These are phyloP conservation scores for Clavulina sp. DNA, from an alignment of 768 basidiomycete species.

Conservation along the genomic window DNA sequence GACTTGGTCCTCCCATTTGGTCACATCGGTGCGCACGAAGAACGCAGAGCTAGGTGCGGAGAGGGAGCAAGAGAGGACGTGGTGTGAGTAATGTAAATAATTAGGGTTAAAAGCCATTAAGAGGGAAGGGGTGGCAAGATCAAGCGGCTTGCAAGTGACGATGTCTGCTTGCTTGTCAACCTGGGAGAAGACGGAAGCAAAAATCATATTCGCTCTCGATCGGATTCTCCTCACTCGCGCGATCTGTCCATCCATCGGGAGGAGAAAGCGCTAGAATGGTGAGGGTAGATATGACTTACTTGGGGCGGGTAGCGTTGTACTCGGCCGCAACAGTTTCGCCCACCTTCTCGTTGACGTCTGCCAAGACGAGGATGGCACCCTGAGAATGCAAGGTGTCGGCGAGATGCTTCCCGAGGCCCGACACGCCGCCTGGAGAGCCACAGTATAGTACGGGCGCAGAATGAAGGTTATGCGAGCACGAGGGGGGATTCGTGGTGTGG, in stretches of 20 bases:
- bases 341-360: not conserved
- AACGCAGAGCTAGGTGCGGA: slow-evolving; percentile 16
- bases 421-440: not conserved
- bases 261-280: no score
- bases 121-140: no score
- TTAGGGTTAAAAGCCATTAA: no score
- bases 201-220: no score
- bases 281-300: no score
- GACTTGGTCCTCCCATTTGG: slow-evolving; percentile 35
- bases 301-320: not conserved
- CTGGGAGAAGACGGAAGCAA: no score
- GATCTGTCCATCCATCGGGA: no score
- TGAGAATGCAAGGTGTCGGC: not conserved
- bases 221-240: no score
- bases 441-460: not conserved
- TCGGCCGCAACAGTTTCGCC: not conserved
- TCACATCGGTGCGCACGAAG: slow-evolving; percentile 32
- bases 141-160: no score
- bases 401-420: not conserved
- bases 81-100: not conserved
- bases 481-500: no score
- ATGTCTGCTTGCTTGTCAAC: no score
- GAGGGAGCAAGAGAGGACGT: not conserved
- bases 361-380: not conserved
- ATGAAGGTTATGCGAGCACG: not conserved